These are phyloP conservation scores for Alternaria sp. DNA, from an alignment of 2,329 filamentous ascomycete genomes.

Conservation along the genomic window DNA sequence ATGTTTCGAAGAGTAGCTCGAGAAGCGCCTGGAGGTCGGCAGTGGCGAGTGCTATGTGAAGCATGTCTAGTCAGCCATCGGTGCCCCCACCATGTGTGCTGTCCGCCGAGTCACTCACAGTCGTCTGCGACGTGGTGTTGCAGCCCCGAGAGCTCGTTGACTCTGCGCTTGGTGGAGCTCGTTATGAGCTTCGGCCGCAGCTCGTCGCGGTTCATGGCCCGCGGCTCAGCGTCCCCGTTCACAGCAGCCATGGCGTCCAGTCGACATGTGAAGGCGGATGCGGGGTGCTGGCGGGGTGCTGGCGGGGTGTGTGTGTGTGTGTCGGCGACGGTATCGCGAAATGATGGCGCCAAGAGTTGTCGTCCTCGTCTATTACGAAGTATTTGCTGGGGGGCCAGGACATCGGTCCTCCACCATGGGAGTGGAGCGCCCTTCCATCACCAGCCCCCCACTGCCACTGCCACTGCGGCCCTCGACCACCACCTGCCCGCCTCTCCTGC, in stretches of 20 bases:
- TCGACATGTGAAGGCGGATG: conserved; percentile 41
- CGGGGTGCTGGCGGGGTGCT: conserved; percentile 30
- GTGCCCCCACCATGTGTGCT: neutral
- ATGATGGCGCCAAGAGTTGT: conserved; percentile 32
- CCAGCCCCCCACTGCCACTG: conserved; percentile 14
- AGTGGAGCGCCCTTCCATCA: conserved; percentile 29
- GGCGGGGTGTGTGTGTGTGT: conserved; percentile 33
- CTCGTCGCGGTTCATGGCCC: conserved; percentile 45
- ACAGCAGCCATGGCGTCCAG: conserved; percentile 49
- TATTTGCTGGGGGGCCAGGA: too few species aligned
- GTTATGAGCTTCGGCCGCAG: conserved; percentile 55
- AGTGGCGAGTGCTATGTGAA: conserved; percentile 51
- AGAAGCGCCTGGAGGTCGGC: conserved; percentile 65
- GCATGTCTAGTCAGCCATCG: conserved; percentile 24
- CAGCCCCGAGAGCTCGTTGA: conserved; percentile 55
- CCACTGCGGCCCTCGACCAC: conserved; percentile 12
- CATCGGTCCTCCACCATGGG: conserved; percentile 20
- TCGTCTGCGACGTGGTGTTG: conserved; percentile 55
- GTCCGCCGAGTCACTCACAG: conserved; percentile 48
- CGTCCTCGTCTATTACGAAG: conserved; percentile 28
- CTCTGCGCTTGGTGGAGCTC: conserved; percentile 60
- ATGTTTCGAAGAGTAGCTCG: conserved; percentile 82
- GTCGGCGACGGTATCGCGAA: conserved; percentile 23
- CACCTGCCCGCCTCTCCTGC: conserved; percentile 3
- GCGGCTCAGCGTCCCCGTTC: conserved; percentile 46